A percentile compares a stretch with the other conserved stretches of the same genome.
phyloP scores from a whole-genome alignment of 2,329 filamentous ascomycete species.

The Claviceps quebecensis region DNA sequence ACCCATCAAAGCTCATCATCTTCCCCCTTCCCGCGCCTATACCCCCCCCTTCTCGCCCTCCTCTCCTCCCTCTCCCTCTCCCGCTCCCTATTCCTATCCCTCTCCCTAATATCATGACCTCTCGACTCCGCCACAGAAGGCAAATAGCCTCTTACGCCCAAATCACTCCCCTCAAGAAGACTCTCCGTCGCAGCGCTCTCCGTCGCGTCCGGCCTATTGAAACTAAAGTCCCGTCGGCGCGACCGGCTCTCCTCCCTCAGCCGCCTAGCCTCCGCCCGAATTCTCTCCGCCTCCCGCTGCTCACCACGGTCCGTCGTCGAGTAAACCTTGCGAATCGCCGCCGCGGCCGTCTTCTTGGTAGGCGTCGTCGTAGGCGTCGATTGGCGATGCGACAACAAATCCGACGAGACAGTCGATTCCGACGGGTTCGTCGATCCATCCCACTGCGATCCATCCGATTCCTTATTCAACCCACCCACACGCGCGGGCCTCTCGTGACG shows the following conservation, averaged over 20 bases:
- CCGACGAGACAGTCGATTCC: slow-evolving; percentile 43
- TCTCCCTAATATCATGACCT: slow-evolving; percentile 11
- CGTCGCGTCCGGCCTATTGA: slow-evolving; percentile 28
- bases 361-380: slow-evolving; percentile 36
- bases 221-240: slow-evolving; percentile 39
- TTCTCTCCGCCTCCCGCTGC: slow-evolving; percentile 36
- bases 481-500: slow-evolving; percentile 73
- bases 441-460: slow-evolving; percentile 65
- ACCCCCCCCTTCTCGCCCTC: slow-evolving; percentile 20
- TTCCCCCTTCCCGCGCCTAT: slow-evolving; percentile 19
- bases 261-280: slow-evolving; percentile 41
- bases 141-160: slow-evolving; percentile 44
- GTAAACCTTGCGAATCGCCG: slow-evolving; percentile 45
- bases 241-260: slow-evolving; percentile 39
- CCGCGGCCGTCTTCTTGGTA: slow-evolving; percentile 24
- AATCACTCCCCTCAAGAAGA: slow-evolving; percentile 26
- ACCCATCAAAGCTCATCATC: slow-evolving; percentile 12
- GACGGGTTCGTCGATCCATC: slow-evolving; percentile 59
- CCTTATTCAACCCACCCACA: slow-evolving; percentile 78
- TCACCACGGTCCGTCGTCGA: slow-evolving; percentile 42
- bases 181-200: slow-evolving; percentile 21
- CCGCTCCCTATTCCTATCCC: slow-evolving; percentile 12
- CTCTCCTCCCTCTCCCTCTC: slow-evolving; percentile 20
- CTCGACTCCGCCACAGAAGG: slow-evolving; percentile 40
- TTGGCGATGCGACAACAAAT: slow-evolving; percentile 46